phyloP scores from a whole-genome alignment of 2,329 filamentous ascomycete species.

The Emericellopsis cladophorae region DNA sequence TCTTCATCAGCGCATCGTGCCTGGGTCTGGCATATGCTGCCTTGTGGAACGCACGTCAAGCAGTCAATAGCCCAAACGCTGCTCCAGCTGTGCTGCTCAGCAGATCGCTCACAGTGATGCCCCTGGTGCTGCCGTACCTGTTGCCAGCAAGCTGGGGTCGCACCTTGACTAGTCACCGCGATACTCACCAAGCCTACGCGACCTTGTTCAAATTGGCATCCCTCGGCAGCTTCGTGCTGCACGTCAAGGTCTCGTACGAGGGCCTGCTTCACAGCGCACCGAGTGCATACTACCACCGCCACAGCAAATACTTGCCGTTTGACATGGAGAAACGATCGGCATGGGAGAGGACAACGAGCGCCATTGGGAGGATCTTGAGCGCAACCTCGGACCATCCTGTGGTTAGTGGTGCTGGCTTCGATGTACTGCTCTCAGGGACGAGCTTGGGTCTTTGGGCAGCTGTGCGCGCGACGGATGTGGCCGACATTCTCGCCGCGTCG shows the following conservation, averaged over 20 bases:
- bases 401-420: conserved; percentile 41
- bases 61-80: background rate
- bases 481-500: conserved; percentile 29
- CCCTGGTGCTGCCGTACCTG: conserved; percentile 31
- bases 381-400: conserved; percentile 43
- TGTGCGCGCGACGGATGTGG: conserved; percentile 33
- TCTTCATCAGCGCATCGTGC: background rate
- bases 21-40: background rate
- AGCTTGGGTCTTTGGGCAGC: conserved; percentile 47
- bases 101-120: conserved; percentile 7
- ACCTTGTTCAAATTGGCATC: conserved; percentile 35
- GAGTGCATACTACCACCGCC: conserved; percentile 31
- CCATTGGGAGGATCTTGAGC: conserved; percentile 30
- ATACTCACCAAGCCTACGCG: conserved; percentile 25
- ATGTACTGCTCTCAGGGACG: conserved; percentile 42
- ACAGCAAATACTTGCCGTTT: conserved; percentile 31
- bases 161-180: conserved; percentile 24
- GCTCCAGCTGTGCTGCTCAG: background rate
- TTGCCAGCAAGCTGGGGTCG: conserved; percentile 35
- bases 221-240: conserved; percentile 26
- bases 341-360: conserved; percentile 31
- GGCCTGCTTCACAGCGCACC: conserved; percentile 34
- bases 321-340: conserved; percentile 28
- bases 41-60: background rate
- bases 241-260: conserved; percentile 27